These are phyloP conservation scores for Obelidium mucronatum DNA, from an alignment of 192 early-diverging fungal genomes.

Conservation along the genomic window DNA sequence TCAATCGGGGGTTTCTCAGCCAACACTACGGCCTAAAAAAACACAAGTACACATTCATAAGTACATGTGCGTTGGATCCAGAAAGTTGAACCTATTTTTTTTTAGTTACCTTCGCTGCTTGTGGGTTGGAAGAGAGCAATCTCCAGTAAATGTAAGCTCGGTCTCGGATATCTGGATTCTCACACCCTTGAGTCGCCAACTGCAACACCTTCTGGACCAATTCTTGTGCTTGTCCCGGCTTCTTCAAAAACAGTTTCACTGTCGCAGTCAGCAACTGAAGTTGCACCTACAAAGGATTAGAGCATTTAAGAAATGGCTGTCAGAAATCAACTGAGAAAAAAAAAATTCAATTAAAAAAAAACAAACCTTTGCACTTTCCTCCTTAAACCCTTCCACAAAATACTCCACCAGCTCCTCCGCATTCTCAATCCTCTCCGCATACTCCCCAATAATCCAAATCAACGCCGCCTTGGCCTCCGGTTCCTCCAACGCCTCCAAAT, in stretches of 20 bases:
- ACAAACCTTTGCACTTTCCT: conserved; percentile 64
- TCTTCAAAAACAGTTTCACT: conserved; percentile 95
- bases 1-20: conserved; percentile 95
- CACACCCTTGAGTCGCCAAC: conserved; percentile 91
- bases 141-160: conserved; percentile 99
- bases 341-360: background rate
- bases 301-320: background rate
- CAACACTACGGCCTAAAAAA: conserved; percentile 78
- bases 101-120: conserved; percentile 76
- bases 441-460: conserved; percentile 99
- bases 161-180: conserved; percentile 98
- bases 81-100: background rate
- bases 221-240: conserved; percentile 90
- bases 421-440: conserved; percentile 97
- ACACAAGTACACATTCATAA: conserved; percentile 7
- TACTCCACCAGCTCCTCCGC: conserved; percentile 86
- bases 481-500: conserved; percentile 95
- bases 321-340: conserved; percentile 43
- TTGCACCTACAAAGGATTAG: conserved; percentile 78
- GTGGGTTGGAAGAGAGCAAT: conserved; percentile 92
- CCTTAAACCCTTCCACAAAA: conserved; percentile 90
- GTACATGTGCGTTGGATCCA: background rate
- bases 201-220: conserved; percentile 94
- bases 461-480: conserved; percentile 98
- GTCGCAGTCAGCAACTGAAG: conserved; percentile 92